Conservation (phyloP, 306 rosid species). For the Crataegus laevigata region DNA sequence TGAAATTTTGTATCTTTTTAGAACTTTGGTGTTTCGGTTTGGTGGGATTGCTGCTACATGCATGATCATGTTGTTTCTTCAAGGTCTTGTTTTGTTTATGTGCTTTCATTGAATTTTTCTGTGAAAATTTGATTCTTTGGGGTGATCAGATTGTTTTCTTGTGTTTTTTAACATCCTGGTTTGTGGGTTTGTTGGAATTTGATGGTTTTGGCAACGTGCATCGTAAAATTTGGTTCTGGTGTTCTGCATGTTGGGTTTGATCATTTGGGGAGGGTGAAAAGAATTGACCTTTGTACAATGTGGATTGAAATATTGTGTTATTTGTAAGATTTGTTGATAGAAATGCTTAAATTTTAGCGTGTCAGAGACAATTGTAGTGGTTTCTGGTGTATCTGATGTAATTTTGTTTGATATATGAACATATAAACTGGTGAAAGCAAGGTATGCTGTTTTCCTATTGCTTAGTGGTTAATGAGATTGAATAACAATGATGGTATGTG, state of each 20-base stretch:
- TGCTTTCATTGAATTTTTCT: neutral
- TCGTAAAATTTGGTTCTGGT: constrained; percentile 17
- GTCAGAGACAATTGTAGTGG: neutral
- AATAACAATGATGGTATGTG: neutral
- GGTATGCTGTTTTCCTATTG: neutral
- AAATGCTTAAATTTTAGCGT: neutral
- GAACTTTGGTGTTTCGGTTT: neutral
- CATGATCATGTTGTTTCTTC: constrained; percentile 5
- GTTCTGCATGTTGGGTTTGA: constrained; percentile 35
- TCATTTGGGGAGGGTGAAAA: constrained; percentile 15
- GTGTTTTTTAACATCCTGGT: neutral
- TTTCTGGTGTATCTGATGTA: neutral
- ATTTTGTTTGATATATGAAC: neutral
- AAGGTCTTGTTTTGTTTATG: neutral
- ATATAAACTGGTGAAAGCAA: neutral
- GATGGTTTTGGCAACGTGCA: constrained; percentile 11
- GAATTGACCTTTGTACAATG: constrained; percentile 37
- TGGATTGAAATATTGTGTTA: constrained; percentile 20
- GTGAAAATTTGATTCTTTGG: neutral
- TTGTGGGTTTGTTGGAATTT: constrained; percentile 7
- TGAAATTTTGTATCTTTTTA: neutral
- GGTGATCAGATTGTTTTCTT: neutral
- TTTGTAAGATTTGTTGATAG: constrained; percentile 6
- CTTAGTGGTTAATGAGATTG: neutral
- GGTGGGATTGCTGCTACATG: neutral